These are phyloP conservation scores for Fraxinus floribunda DNA, from an alignment of 305 asterid species.

Conservation along the genomic window DNA sequence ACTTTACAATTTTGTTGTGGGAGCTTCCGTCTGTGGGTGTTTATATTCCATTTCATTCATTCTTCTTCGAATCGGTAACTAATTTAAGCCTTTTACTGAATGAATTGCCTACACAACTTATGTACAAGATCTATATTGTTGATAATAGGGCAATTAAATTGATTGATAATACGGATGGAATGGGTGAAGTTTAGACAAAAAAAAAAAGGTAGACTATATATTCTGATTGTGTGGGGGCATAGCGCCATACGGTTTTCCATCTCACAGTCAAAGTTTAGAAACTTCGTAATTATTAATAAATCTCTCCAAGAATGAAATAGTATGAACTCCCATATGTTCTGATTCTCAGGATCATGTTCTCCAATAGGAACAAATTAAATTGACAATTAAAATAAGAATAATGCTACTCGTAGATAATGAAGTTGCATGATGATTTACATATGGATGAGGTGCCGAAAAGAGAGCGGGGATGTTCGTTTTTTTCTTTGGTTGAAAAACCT, in stretches of 20 bases:
- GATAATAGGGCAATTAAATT: background rate
- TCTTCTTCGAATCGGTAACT: slow-evolving; percentile 75
- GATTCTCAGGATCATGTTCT: background rate
- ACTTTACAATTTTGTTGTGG: slow-evolving; percentile 66
- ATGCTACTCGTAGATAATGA: no score
- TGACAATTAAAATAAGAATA: background rate
- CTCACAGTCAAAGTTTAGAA: background rate
- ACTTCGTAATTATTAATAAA: no score
- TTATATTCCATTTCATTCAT: slow-evolving; percentile 58
- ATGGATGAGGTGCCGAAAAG: no score
- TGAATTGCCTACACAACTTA: background rate
- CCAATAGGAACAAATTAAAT: background rate
- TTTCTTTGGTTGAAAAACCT: no score
- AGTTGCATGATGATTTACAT: no score
- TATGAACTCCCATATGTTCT: background rate
- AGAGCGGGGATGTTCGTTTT: no score
- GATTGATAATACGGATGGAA: no score
- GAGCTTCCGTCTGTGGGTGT: slow-evolving; percentile 55
- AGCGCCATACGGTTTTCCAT: background rate
- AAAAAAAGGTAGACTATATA: no score
- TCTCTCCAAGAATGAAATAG: background rate
- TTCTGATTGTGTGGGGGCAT: background rate
- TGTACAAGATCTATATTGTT: background rate
- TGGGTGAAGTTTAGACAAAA: no score
- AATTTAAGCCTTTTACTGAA: background rate